Evolutionary conservation across 176 grass and related monocot species (phyloP).

Genomic region (Lolium multiflorum): DNA sequence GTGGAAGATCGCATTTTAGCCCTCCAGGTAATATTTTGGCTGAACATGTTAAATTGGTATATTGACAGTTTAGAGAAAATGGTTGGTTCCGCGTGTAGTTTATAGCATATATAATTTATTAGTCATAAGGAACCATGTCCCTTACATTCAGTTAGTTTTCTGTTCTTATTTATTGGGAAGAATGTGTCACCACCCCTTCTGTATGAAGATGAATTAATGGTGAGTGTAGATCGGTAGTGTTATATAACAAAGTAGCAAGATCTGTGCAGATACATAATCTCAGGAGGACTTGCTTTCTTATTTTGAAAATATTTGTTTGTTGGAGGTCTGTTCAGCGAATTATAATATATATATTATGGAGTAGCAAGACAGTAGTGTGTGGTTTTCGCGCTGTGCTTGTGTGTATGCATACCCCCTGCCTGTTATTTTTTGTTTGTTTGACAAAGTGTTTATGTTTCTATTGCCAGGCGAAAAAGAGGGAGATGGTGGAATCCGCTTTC

Average conservation of each 20-base stretch:
- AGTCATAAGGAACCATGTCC: background rate
- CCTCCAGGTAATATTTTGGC: slow-evolving; percentile 60
- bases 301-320: background rate
- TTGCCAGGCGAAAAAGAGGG: slow-evolving; percentile 83
- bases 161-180: background rate
- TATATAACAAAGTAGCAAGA: background rate
- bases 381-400: background rate
- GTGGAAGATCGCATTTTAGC: slow-evolving; percentile 86
- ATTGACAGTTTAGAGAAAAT: background rate
- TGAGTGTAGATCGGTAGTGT: background rate
- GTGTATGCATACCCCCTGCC: background rate
- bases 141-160: background rate
- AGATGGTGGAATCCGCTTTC: slow-evolving; percentile 81
- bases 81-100: background rate
- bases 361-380: background rate
- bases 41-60: background rate
- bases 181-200: background rate
- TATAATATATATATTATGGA: background rate
- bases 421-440: background rate
- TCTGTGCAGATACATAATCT: background rate
- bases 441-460: slow-evolving; percentile 1
- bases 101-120: background rate
- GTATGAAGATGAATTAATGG: background rate
- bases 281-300: background rate
- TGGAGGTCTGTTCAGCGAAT: background rate